A percentile compares a stretch with the other conserved stretches of the same genome.
phyloP scores from a whole-genome alignment of 75 land plant species.

The Pinus albicaulis region DNA sequence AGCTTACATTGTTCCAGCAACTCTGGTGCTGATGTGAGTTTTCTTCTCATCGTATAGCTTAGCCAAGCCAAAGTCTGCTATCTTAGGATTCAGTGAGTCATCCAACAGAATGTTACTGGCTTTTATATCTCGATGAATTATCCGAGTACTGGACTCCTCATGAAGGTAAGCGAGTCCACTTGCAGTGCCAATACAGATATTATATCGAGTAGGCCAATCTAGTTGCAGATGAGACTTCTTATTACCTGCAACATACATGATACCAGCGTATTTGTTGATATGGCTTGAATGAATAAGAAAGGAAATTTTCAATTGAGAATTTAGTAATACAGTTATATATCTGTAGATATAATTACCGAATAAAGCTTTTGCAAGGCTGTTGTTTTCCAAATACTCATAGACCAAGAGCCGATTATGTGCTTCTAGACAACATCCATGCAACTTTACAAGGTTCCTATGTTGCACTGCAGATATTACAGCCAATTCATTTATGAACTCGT shows the following conservation, averaged over 20 bases:
- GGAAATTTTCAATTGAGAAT: too few relatives aligned
- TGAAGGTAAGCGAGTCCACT: constrained; percentile 85
- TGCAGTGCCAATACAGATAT: constrained; percentile 61
- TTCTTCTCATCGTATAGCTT: constrained; percentile 76
- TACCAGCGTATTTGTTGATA: too few relatives aligned
- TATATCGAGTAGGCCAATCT: constrained; percentile 49
- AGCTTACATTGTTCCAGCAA: constrained; percentile 89
- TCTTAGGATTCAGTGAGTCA: constrained; percentile 60
- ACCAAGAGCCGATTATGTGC: constrained; percentile 17
- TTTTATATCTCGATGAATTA: constrained; percentile 88
- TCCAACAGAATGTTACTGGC: constrained; percentile 91
- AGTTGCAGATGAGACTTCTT: too few relatives aligned
- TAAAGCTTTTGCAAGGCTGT: constrained; percentile 19
- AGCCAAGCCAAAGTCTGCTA: constrained; percentile 94
- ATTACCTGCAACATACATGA: neutral
- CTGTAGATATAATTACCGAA: constrained; percentile 10
- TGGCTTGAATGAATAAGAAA: too few relatives aligned
- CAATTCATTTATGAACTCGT: constrained; percentile 26
- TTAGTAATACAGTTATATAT: neutral
- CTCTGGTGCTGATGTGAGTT: constrained; percentile 86
- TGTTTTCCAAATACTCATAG: constrained; percentile 18
- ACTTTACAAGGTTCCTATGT: constrained; percentile 23
- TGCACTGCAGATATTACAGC: constrained; percentile 20
- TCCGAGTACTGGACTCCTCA: constrained; percentile 69
- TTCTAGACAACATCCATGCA: constrained; percentile 25